A percentile compares a stretch with the other conserved stretches of the same genome.
Evolutionary conservation across 139 green algal species (phyloP).

Genomic region (Diplosphaera chodatii): DNA sequence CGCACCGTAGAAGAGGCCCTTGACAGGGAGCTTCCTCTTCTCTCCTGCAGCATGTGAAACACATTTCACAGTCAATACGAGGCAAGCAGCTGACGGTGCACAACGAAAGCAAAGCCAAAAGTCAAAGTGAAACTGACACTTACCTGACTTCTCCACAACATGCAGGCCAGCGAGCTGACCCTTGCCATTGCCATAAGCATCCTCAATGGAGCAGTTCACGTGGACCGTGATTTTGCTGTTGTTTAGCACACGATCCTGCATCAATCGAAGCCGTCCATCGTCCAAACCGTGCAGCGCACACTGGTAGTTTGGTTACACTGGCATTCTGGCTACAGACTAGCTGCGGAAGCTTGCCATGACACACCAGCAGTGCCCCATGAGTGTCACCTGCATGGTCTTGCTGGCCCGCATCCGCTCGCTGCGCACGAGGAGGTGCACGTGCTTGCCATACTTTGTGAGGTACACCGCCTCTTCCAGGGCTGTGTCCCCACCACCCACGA

Average conservation of each 20-base stretch:
- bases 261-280: too few species aligned
- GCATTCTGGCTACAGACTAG: too few species aligned
- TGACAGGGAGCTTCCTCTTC: constrained; percentile 56
- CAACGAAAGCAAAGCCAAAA: too few species aligned
- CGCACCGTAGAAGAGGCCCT: constrained; percentile 88
- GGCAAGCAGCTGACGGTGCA: too few species aligned
- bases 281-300: too few species aligned
- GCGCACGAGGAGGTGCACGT: constrained; percentile 93
- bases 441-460: constrained; percentile 92
- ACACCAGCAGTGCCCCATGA: too few species aligned
- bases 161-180: constrained; percentile 50
- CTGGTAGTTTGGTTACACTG: too few species aligned
- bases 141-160: constrained; percentile 44
- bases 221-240: constrained; percentile 58
- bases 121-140: neutral
- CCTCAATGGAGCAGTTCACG: constrained; percentile 72
- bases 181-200: constrained; percentile 64
- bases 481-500: constrained; percentile 95
- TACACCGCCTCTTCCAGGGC: constrained; percentile 95
- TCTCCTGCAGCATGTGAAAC: constrained; percentile 34
- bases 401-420: constrained; percentile 69
- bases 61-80: too few species aligned
- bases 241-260: constrained; percentile 24
- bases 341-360: neutral
- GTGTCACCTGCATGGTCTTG: constrained; percentile 78